These are phyloP conservation scores for Pseudozyma flocculosa DNA, from an alignment of 1,284 basidiomycete species.

Conservation along the genomic window DNA sequence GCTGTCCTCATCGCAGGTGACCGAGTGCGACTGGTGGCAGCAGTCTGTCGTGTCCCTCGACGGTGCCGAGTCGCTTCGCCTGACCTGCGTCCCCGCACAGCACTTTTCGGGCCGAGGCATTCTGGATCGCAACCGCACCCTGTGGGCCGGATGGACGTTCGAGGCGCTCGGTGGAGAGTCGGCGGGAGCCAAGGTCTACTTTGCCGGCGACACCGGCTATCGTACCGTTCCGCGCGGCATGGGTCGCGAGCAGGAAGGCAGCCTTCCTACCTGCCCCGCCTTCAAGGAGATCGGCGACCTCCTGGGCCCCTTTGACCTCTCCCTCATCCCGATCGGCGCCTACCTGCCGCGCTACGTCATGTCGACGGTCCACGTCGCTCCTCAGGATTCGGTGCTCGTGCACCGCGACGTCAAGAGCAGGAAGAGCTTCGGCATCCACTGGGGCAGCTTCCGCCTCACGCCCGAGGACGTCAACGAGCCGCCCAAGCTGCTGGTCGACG, in stretches of 20 bases:
- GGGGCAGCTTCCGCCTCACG: constrained; percentile 40
- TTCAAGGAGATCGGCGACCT: constrained; percentile 46
- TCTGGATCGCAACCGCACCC: constrained; percentile 31
- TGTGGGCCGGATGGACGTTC: constrained; percentile 47
- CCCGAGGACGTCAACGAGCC: constrained; percentile 48
- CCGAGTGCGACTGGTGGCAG: constrained; percentile 51
- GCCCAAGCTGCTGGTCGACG: constrained; percentile 23
- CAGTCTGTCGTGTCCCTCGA: constrained; percentile 14
- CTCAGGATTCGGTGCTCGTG: constrained; percentile 37
- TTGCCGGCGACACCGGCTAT: constrained; percentile 47
- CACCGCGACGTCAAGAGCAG: constrained; percentile 34
- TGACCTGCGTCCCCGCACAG: constrained; percentile 47
- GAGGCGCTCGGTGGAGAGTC: constrained; percentile 6
- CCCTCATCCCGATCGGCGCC: constrained; percentile 46
- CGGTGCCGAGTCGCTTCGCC: constrained; percentile 9
- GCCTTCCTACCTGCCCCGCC: constrained; percentile 37
- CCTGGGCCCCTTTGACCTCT: constrained; percentile 44
- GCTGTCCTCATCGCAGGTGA: constrained; percentile 20
- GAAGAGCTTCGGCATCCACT: constrained; percentile 40
- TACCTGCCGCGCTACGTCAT: constrained; percentile 46
- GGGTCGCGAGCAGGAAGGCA: constrained; percentile 28
- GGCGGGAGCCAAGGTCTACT: constrained; percentile 33
- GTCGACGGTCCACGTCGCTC: constrained; percentile 38
- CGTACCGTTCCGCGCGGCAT: constrained; percentile 27
- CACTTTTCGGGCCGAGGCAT: constrained; percentile 34